Evolutionary conservation across 192 early-diverging fungal species (phyloP), one percentile per base, ranked within the genome.

Genomic region (Linnemannia hyalina): DNA sequence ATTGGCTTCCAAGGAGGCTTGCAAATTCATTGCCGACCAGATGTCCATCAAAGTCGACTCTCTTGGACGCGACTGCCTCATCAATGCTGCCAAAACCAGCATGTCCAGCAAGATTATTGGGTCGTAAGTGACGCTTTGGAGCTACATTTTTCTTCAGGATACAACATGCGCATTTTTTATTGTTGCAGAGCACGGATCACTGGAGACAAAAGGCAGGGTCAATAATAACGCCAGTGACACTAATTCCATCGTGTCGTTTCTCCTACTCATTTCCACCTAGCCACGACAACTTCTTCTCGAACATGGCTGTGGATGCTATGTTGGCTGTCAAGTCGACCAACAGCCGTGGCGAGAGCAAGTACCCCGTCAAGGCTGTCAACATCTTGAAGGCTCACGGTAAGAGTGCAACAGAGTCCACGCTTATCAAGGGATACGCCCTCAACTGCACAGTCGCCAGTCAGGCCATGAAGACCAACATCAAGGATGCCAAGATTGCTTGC

Each of bases 71-170:
- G 98, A 98, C n/a, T 97, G 96, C 77, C 89, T 99, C 78, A 90
- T 99, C 52, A 99, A 97, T 87, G 97, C 98, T 69, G 99, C 99
- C 26, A 99, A 99, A 92, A 99, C 99, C 26, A 95, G 94, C 81
- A 98, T 99, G 94, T 96, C 96, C 47, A 96, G 95, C 87, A 99
- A 99, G 89, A 98, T 99, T 78, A 96, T 99, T 90, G 97, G 98
- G 91, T 90, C 94, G 92, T 97, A 91, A 83, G 95, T 92, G 36
- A 70, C 35, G 68, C 35, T 70, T 40, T 70, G 5, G 38, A 4
- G 68, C 15, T 18, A 35, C 68, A 70, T 11, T 70, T 26, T 60
- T 60, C n/a, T 60, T 26, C 55, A 60, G 55, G 55, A 60, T n/a
- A 23, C 23, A 26, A 26, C 22, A 26, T 23, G n/a, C 8, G n/a